A percentile compares a stretch with the other conserved stretches of the same genome.
These are phyloP conservation scores for Hapsidospora chrysogenum DNA, from an alignment of 495 filamentous ascomycete genomes.

Conservation along the genomic window DNA sequence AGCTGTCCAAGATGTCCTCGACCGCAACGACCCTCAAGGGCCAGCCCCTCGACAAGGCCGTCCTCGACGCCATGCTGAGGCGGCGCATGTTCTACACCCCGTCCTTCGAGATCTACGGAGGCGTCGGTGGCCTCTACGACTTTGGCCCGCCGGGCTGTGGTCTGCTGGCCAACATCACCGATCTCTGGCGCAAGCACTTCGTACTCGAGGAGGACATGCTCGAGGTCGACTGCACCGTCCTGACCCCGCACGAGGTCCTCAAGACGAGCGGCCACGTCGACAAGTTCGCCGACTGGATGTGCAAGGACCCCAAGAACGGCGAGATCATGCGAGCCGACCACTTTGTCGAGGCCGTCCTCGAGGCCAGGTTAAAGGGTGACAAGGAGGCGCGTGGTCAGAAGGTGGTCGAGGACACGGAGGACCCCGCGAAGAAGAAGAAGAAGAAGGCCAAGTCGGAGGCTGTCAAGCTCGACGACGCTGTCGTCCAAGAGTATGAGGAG, in stretches of 20 bases:
- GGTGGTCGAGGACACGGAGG: slow-evolving; percentile 44
- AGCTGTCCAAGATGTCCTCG: slow-evolving; percentile 18
- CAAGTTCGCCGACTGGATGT: slow-evolving; percentile 98
- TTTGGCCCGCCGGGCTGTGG: slow-evolving; percentile 72
- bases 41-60: slow-evolving; percentile 64
- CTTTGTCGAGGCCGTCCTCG: slow-evolving; percentile 83
- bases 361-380: slow-evolving; percentile 64
- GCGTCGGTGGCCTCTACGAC: slow-evolving; percentile 72
- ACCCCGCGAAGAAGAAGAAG: slow-evolving; percentile 25
- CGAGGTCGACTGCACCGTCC: slow-evolving; percentile 70
- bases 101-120: slow-evolving; percentile 85
- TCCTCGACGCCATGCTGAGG: slow-evolving; percentile 69
- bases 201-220: slow-evolving; percentile 79
- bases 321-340: slow-evolving; percentile 95
- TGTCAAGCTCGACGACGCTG: slow-evolving; percentile 46
- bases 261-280: slow-evolving; percentile 97
- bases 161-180: slow-evolving; percentile 71
- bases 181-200: slow-evolving; percentile 86
- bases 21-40: slow-evolving; percentile 66
- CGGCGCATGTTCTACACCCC: slow-evolving; percentile 89
- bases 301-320: slow-evolving; percentile 93
- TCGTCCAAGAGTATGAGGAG: slow-evolving; percentile 57
- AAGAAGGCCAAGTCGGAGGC: slow-evolving; percentile 40
- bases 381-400: slow-evolving; percentile 61
- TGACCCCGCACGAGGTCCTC: slow-evolving; percentile 78